Evolutionary conservation across 208 protist genomes (phyloP).

Genomic region (Leishmania martiniquensis): DNA sequence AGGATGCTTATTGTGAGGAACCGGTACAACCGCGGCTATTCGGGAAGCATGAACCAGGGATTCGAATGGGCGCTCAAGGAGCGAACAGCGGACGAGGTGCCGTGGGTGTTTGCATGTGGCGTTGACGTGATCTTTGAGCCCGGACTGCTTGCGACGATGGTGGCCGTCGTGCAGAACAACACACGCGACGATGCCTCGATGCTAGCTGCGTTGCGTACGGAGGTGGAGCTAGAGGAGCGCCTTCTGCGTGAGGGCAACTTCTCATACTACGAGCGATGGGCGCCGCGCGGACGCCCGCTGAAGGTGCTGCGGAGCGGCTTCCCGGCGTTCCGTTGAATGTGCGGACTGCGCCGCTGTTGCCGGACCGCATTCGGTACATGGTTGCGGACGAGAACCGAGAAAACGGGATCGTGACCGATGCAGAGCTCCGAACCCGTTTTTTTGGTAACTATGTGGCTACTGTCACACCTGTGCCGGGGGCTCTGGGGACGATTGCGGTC

Average conservation of each 20-base stretch:
- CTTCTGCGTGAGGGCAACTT: slow-evolving; percentile 18
- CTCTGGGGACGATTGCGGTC: slow-evolving; percentile 23
- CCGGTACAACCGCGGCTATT: slow-evolving; percentile 42
- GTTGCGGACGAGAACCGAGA: slow-evolving; percentile 24
- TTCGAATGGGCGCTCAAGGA: slow-evolving; percentile 33
- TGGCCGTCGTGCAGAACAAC: slow-evolving; percentile 16
- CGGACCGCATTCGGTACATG: slow-evolving; percentile 42
- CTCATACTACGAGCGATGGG: slow-evolving; percentile 36
- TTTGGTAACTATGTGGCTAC: slow-evolving; percentile 34
- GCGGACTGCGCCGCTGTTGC: slow-evolving; percentile 38
- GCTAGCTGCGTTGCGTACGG: slow-evolving; percentile 27
- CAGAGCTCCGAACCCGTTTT: slow-evolving; percentile 17
- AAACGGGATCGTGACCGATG: neutral
- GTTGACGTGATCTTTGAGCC: slow-evolving; percentile 41
- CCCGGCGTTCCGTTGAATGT: slow-evolving; percentile 37
- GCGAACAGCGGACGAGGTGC: slow-evolving; percentile 31
- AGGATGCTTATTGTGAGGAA: slow-evolving; percentile 38
- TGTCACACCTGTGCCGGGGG: slow-evolving; percentile 19
- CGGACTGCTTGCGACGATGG: slow-evolving; percentile 26
- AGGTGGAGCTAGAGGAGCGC: slow-evolving; percentile 39
- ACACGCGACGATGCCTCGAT: slow-evolving; percentile 30
- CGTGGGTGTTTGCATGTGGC: slow-evolving; percentile 41
- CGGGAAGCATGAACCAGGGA: slow-evolving; percentile 40
- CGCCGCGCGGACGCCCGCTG: slow-evolving; percentile 31
- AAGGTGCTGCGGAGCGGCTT: slow-evolving; percentile 40